phyloP scores from a whole-genome alignment of 345 rosid genomes.

The Eutrema yunnanense region DNA sequence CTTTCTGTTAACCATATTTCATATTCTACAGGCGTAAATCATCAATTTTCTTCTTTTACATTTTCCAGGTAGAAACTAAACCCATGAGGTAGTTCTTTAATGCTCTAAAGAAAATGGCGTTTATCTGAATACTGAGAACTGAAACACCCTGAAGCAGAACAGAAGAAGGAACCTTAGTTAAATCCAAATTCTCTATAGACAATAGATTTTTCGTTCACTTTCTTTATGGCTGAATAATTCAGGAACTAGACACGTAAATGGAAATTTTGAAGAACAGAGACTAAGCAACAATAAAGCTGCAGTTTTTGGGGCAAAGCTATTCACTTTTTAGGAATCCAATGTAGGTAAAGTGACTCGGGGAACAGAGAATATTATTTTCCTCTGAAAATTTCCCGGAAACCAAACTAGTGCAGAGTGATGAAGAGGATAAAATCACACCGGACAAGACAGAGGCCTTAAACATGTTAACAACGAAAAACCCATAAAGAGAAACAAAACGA shows the following conservation, averaged over 20 bases:
- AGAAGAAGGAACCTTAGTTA: conserved; percentile 21
- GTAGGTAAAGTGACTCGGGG: not conserved
- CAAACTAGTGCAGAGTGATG: conserved; percentile 5
- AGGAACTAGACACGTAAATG: not conserved
- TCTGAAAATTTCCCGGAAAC: not conserved
- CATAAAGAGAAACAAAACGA: not conserved
- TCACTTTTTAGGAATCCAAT: conserved; percentile 28
- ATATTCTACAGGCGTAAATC: not conserved
- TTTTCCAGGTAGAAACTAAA: not conserved
- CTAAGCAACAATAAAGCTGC: not conserved
- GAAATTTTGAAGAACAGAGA: not conserved
- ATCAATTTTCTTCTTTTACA: not conserved
- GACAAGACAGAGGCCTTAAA: not conserved
- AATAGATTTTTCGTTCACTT: not conserved
- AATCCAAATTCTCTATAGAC: not conserved
- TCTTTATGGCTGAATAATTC: not conserved
- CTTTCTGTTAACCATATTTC: not conserved
- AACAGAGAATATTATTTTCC: not conserved
- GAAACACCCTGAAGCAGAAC: not conserved
- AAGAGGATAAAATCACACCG: not conserved
- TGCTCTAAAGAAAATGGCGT: not conserved
- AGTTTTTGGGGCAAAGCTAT: not conserved
- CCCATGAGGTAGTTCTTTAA: conserved; percentile 2
- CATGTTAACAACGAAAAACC: not conserved
- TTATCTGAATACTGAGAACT: not conserved